Evolutionary conservation across 768 basidiomycete species (phyloP).

Genomic region (Lyophyllum shimeji): DNA sequence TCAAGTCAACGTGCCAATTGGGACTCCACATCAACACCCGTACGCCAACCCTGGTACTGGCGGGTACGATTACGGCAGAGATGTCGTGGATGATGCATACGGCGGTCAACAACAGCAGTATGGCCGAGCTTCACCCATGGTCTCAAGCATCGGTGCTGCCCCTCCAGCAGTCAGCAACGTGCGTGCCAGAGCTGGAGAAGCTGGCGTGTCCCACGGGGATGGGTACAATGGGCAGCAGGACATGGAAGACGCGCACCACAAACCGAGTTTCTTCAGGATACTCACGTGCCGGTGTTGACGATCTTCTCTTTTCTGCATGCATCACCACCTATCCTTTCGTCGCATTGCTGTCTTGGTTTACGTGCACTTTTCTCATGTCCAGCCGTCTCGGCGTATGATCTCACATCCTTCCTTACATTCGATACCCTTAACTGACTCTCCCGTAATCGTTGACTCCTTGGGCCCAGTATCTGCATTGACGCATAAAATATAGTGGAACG

Average conservation of each 20-base stretch:
- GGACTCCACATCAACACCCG: conserved; percentile 63
- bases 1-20: conserved; percentile 71
- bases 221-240: conserved; percentile 59
- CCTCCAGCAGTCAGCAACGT: conserved; percentile 74
- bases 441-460: conserved; percentile 18
- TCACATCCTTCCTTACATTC: conserved; percentile 28
- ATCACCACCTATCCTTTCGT: conserved; percentile 21
- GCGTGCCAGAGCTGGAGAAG: conserved; percentile 68
- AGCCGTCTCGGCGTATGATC: conserved; percentile 27
- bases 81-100: conserved; percentile 56
- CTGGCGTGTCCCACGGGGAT: conserved; percentile 61
- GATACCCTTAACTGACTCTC: conserved; percentile 29
- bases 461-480: conserved; percentile 9
- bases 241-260: conserved; percentile 51
- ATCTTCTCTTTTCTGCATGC: conserved; percentile 21
- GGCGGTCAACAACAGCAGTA: conserved; percentile 55
- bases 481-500: conserved; percentile 15
- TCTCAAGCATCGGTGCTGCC: conserved; percentile 63
- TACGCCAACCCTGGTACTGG: conserved; percentile 62
- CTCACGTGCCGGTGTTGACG: conserved; percentile 77
- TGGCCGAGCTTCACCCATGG: conserved; percentile 83
- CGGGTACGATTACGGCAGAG: conserved; percentile 57
- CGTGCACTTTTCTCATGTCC: conserved; percentile 19
- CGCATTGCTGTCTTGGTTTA: conserved; percentile 26
- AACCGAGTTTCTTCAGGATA: conserved; percentile 61